Percentiles rank a stretch among this genome's conserved stretches.
These are phyloP conservation scores for Fraxinus albicans DNA, from an alignment of 305 asterid species.

Conservation along the genomic window DNA sequence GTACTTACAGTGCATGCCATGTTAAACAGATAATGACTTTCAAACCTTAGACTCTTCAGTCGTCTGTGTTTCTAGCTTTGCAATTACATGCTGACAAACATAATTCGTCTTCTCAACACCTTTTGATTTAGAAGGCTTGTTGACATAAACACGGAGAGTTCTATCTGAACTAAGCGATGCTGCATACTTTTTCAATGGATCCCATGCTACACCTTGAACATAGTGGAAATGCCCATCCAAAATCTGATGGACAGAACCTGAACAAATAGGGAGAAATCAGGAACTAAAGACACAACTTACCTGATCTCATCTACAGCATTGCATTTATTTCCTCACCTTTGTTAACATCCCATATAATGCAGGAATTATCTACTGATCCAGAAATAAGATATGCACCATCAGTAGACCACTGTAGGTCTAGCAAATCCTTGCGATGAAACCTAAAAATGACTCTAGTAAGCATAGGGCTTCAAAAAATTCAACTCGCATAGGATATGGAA, in stretches of 20 bases:
- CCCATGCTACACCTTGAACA: conserved; percentile 99
- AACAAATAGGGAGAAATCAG: conserved; percentile 20
- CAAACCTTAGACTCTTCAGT: conserved; percentile 85
- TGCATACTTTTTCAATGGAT: conserved; percentile 81
- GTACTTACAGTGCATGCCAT: background rate
- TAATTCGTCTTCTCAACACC: conserved; percentile 73
- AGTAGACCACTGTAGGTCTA: conserved; percentile 90
- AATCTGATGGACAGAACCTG: conserved; percentile 87
- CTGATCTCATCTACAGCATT: conserved; percentile 2
- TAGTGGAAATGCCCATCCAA: conserved; percentile 93
- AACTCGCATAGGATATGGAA: background rate
- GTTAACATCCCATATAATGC: conserved; percentile 90
- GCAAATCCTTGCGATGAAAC: conserved; percentile 93
- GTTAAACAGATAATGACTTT: conserved; percentile 13
- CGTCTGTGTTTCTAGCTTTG: conserved; percentile 61
- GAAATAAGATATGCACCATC: conserved; percentile 82
- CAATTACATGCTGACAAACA: conserved; percentile 79
- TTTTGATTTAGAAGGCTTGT: conserved; percentile 77
- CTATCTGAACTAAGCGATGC: conserved; percentile 97
- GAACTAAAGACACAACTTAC: background rate
- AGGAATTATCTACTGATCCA: conserved; percentile 95
- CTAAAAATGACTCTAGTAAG: conserved; percentile 42
- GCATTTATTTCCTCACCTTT: conserved; percentile 52
- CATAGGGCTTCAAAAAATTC: background rate
- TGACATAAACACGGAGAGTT: conserved; percentile 78